phyloP scores from a whole-genome alignment of 495 filamentous ascomycete species.

The Penicillium bovifimosum region DNA sequence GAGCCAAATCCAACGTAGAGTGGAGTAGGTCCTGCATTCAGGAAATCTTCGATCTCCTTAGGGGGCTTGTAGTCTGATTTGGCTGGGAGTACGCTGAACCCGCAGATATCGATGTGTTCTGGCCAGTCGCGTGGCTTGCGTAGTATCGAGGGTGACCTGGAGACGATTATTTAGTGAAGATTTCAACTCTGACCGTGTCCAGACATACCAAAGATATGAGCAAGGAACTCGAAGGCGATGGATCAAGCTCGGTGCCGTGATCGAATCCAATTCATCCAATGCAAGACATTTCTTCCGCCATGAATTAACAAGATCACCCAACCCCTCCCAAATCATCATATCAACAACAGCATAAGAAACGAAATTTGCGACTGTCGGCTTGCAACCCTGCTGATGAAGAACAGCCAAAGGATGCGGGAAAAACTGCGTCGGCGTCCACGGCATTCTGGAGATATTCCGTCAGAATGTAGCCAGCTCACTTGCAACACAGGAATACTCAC shows the following conservation, averaged over 20 bases:
- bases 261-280: conserved; percentile 59
- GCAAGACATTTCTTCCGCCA: conserved; percentile 62
- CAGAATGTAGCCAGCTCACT: neutral
- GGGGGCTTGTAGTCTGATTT: conserved; percentile 61
- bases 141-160: conserved; percentile 69
- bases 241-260: conserved; percentile 63
- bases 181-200: too few species aligned
- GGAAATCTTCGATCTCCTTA: conserved; percentile 56
- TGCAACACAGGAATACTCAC: conserved; percentile 28
- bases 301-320: conserved; percentile 71
- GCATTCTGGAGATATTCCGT: conserved; percentile 46
- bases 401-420: conserved; percentile 56
- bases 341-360: conserved; percentile 72
- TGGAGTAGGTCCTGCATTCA: conserved; percentile 61
- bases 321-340: conserved; percentile 78
- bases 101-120: conserved; percentile 62
- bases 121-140: conserved; percentile 76
- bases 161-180: neutral
- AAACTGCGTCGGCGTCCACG: conserved; percentile 50
- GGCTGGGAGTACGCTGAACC: conserved; percentile 67
- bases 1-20: conserved; percentile 81
- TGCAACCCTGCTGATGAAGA: conserved; percentile 45
- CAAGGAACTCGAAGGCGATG: conserved; percentile 63
- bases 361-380: conserved; percentile 60
- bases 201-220: conserved; percentile 64